Evolutionary conservation across 1,139 yeast species (phyloP).

Genomic region (Sugiyamaella sp.): DNA sequence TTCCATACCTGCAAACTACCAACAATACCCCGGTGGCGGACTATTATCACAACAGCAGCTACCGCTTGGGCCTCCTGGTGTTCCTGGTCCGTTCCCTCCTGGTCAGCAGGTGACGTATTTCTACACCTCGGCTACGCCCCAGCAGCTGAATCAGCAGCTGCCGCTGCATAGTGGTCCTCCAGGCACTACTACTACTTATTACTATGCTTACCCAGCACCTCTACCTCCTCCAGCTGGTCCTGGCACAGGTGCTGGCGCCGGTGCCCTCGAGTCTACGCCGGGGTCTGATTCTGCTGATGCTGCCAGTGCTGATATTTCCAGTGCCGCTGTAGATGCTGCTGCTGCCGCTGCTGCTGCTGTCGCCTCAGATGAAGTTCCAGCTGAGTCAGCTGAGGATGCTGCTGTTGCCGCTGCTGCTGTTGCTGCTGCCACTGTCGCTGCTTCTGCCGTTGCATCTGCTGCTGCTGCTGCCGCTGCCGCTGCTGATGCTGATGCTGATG

Average conservation of each 20-base stretch:
- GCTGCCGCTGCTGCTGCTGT: neutral
- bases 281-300: neutral
- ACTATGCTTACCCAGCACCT: conserved; percentile 3
- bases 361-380: no score
- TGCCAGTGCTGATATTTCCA: neutral
- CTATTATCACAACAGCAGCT: neutral
- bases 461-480: neutral
- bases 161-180: conserved; percentile 1
- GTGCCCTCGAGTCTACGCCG: no score
- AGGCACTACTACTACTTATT: conserved; percentile 7
- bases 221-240: neutral
- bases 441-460: neutral
- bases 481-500: neutral
- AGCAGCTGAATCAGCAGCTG: conserved; percentile 1
- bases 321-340: neutral
- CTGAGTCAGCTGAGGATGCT: no score
- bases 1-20: neutral
- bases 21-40: neutral
- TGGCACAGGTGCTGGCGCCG: neutral
- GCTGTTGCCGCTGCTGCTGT: conserved; percentile 1
- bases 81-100: neutral
- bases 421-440: neutral
- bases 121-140: conserved; percentile 5
- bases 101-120: conserved; percentile 7
- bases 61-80: neutral